Percentiles rank a stretch among this genome's conserved stretches.
These are phyloP conservation scores for Backusella tarrabulga DNA, from an alignment of 192 early-diverging fungal species.

Conservation along the genomic window DNA sequence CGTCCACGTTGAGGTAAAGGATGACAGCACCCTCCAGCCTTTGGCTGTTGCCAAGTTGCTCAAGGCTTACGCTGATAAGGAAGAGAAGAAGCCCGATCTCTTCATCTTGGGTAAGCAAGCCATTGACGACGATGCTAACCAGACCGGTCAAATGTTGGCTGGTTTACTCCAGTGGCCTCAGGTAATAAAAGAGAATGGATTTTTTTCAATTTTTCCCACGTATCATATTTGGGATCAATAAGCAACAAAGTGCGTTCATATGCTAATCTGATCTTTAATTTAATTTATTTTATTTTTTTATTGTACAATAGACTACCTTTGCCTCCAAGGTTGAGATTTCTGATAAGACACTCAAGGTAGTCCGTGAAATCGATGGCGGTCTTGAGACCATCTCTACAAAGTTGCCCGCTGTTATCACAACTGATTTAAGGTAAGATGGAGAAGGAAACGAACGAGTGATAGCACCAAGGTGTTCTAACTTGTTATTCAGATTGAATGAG, in stretches of 20 bases:
- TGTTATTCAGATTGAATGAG: constrained; percentile 71
- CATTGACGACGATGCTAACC: constrained; percentile 97
- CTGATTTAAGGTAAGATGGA: constrained; percentile 77
- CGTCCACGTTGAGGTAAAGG: constrained; percentile 86
- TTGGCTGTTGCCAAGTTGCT: constrained; percentile 90
- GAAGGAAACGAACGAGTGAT: not conserved
- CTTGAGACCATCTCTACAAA: constrained; percentile 83
- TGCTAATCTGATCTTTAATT: constrained; percentile 9
- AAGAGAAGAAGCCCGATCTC: constrained; percentile 78
- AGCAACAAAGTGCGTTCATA: not conserved
- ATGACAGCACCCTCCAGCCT: constrained; percentile 75
- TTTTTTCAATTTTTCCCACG: constrained; percentile 12
- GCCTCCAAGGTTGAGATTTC: constrained; percentile 91
- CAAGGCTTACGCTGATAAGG: constrained; percentile 83
- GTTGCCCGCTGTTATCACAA: constrained; percentile 92
- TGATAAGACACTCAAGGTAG: constrained; percentile 71
- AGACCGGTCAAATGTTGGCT: constrained; percentile 98
- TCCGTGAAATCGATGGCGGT: constrained; percentile 97
- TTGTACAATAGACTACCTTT: constrained; percentile 77
- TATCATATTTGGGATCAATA: constrained; percentile 8
- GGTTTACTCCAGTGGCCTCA: constrained; percentile 93
- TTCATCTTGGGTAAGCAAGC: constrained; percentile 99
- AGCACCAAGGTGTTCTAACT: not conserved
- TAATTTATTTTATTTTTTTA: constrained; percentile 18
- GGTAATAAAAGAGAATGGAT: constrained; percentile 40